A percentile compares a stretch with the other conserved stretches of the same genome.
These are phyloP conservation scores for Rutstroemia sp. DNA, from an alignment of 2,329 filamentous ascomycete species.

Conservation along the genomic window DNA sequence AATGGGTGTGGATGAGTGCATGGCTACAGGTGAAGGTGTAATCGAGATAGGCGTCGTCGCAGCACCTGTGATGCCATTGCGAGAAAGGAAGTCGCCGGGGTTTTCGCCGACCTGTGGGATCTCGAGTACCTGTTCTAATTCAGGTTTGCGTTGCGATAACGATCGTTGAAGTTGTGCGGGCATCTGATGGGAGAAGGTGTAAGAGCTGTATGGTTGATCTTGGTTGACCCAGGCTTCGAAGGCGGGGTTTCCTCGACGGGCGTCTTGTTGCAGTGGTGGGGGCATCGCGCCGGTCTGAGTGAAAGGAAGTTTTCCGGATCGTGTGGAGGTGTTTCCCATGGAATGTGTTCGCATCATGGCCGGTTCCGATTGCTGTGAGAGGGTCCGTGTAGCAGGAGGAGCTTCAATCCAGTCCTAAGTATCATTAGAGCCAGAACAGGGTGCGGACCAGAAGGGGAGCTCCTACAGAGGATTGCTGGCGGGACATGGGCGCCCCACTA, in stretches of 20 bases:
- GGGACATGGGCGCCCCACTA: slow-evolving; percentile 23
- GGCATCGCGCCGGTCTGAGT: slow-evolving; percentile 20
- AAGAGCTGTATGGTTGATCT: slow-evolving; percentile 23
- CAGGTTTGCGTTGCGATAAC: slow-evolving; percentile 18
- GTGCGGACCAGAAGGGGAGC: slow-evolving; percentile 9
- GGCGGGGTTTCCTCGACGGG: slow-evolving; percentile 17
- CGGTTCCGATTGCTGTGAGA: slow-evolving; percentile 26
- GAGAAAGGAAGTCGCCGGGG: slow-evolving; percentile 21
- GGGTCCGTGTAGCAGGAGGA: slow-evolving; percentile 16
- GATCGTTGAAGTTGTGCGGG: slow-evolving; percentile 13
- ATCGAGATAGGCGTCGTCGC: slow-evolving; percentile 16
- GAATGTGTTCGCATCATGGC: slow-evolving; percentile 25
- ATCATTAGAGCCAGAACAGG: slow-evolving; percentile 19
- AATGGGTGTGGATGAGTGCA: background rate
- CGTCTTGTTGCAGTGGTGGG: slow-evolving; percentile 19
- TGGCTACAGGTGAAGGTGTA: slow-evolving; percentile 10
- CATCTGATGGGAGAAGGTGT: slow-evolving; percentile 21
- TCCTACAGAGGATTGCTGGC: slow-evolving; percentile 25
- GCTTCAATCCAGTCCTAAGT: slow-evolving; percentile 23
- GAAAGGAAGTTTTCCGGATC: slow-evolving; percentile 22
- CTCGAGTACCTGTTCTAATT: slow-evolving; percentile 25
- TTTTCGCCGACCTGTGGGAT: slow-evolving; percentile 21
- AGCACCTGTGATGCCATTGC: slow-evolving; percentile 11
- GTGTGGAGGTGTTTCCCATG: slow-evolving; percentile 22
- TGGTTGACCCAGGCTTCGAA: slow-evolving; percentile 23